Evolutionary conservation across 2,329 filamentous ascomycete genomes (phyloP), one percentile per base, ranked within the genome.

Genomic region (Neurospora sp.): DNA sequence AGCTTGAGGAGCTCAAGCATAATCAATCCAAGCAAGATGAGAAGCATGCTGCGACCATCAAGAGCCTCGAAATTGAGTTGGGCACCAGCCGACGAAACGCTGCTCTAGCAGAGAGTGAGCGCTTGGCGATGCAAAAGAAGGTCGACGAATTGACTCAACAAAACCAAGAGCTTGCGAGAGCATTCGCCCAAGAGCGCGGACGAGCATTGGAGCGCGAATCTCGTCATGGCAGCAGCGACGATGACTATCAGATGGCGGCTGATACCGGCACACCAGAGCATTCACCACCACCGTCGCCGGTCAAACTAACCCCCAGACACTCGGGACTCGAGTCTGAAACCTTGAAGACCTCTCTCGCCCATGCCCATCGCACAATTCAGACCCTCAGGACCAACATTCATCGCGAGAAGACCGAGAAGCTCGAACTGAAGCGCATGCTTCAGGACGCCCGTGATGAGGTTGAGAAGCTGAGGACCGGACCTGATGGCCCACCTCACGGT

Each of bases 361-460:
- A 99, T 79, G 95, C 96, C 46, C 96, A 98, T 79, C 89, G 95
- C 70, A 97, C 97, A 82, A 97, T 99, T 71, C 95, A 98, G 79
- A 97, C 93, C 76, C 87, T 98, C 75, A 93, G 97, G 80, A 93
- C 91, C 79, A 97, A 94, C 76, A 92, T 98, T 66, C 95, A 99
- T 79, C 91, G 96, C 40, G 96, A 99, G 80, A 99, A 98, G 88
- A 97, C 95, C 0, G 96, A 99, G 80, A 99, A 97, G 84, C 87
- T 98, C 37, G 96, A 99, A 80, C 87, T 98, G 69, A 94, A 93
- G 81, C 91, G 95, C 71, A 92, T 99, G 87, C 87, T 98, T 38
- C 95, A 98, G 81, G 96, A 99, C 76, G 91, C 95, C 33, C 89
- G 94, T 41, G 96, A 99, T 78, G 96, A 99, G 77, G 82, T 99